Conservation (phyloP, 768 basidiomycete species). For the Tricholoma saponaceum region DNA sequence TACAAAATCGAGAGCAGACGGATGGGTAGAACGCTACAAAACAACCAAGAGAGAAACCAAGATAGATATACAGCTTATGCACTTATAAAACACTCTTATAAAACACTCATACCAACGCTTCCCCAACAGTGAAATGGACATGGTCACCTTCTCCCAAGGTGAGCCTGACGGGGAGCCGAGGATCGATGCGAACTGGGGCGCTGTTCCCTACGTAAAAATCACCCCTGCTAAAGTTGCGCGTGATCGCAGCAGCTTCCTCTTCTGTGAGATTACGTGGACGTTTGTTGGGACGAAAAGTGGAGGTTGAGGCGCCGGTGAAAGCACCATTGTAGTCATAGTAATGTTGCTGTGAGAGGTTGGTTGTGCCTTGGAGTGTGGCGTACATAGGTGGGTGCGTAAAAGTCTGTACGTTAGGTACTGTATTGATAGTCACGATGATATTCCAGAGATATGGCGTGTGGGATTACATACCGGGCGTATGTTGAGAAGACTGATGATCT, state of each 20-base stretch:
- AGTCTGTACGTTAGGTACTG: slow-evolving; percentile 30
- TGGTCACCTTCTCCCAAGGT: slow-evolving; percentile 81
- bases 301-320: slow-evolving; percentile 65
- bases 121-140: slow-evolving; percentile 60
- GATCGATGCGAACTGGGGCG: slow-evolving; percentile 80
- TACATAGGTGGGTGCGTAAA: slow-evolving; percentile 50
- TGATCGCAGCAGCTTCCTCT: slow-evolving; percentile 80
- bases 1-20: not conserved
- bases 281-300: slow-evolving; percentile 77
- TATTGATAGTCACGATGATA: slow-evolving; percentile 10
- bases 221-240: slow-evolving; percentile 74
- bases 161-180: slow-evolving; percentile 72
- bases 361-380: slow-evolving; percentile 38
- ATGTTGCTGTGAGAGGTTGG: slow-evolving; percentile 55
- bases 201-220: slow-evolving; percentile 81
- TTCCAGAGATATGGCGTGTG: slow-evolving; percentile 12
- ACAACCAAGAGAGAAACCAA: slow-evolving; percentile 5
- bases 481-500: slow-evolving; percentile 37
- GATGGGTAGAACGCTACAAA: not conserved
- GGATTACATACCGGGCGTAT: slow-evolving; percentile 32
- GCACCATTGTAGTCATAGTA: slow-evolving; percentile 78
- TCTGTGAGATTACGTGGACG: slow-evolving; percentile 78
- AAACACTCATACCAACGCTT: slow-evolving; percentile 34
- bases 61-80: not conserved
- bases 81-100: slow-evolving; percentile 9